phyloP scores from a whole-genome alignment of 352 stramenopile genomes.

The Phytophthora kernoviae region DNA sequence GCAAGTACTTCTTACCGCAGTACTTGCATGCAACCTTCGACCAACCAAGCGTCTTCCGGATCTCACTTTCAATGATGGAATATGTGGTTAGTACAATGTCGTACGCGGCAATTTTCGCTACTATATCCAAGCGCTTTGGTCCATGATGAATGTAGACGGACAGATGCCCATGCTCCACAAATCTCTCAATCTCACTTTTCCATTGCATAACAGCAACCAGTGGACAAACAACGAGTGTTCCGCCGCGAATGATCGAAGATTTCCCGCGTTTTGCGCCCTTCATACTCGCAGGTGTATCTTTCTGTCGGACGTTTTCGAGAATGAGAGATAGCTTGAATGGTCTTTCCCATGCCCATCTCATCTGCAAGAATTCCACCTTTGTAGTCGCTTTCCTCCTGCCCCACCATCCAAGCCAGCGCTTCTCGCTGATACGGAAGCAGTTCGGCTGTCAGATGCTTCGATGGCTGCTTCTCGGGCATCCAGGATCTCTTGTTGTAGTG shows the following conservation, averaged over 20 bases:
- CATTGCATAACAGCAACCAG: conserved; percentile 96
- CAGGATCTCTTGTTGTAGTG: conserved; percentile 75
- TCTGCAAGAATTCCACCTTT: conserved; percentile 97
- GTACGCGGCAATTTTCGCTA: conserved; percentile 91
- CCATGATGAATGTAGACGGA: conserved; percentile 97
- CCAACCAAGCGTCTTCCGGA: conserved; percentile 74
- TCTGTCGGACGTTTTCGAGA: conserved; percentile 86
- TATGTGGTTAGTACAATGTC: conserved; percentile 99
- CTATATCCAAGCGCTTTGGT: conserved; percentile 71
- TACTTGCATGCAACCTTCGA: conserved; percentile 93
- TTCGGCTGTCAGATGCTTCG: conserved; percentile 74
- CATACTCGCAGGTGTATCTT: conserved; percentile 11
- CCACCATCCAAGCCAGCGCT: conserved; percentile 94
- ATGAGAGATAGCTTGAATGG: conserved; percentile 97
- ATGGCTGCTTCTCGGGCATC: conserved; percentile 76
- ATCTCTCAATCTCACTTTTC: conserved; percentile 91
- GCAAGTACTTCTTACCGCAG: conserved; percentile 92
- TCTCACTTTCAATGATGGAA: conserved; percentile 94
- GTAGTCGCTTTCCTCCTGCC: conserved; percentile 91
- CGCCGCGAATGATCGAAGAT: conserved; percentile 43
- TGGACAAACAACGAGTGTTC: conserved; percentile 97
- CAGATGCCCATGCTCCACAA: conserved; percentile 91
- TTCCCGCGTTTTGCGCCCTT: conserved; percentile 17
- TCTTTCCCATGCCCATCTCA: conserved; percentile 99
- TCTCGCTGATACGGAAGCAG: conserved; percentile 99